A percentile compares a stretch with the other conserved stretches of the same genome.
These are phyloP conservation scores for Chaetomium sp. DNA, from an alignment of 2,329 filamentous ascomycete species.

Conservation along the genomic window DNA sequence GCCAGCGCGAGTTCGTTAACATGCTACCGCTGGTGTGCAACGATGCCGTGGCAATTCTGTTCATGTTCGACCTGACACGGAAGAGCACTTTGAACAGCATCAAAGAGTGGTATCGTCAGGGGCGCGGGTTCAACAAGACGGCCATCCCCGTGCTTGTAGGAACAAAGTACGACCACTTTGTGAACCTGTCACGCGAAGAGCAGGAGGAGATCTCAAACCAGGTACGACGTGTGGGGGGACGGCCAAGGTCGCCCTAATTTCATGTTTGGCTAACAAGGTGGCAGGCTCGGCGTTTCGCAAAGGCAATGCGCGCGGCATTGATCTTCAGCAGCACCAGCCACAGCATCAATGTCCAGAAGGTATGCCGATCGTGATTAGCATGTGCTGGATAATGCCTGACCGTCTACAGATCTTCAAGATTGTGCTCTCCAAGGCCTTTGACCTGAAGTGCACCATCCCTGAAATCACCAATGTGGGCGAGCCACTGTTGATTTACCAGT, in stretches of 20 bases:
- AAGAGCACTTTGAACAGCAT: constrained; percentile 99
- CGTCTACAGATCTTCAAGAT: constrained; percentile 94
- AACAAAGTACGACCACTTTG: constrained; percentile 99
- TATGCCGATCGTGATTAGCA: constrained; percentile 43
- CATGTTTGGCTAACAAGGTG: constrained; percentile 29
- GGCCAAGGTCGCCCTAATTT: neutral
- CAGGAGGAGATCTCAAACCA: constrained; percentile 98
- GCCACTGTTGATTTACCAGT: constrained; percentile 88
- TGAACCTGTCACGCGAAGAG: constrained; percentile 96
- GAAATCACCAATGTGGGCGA: constrained; percentile 99
- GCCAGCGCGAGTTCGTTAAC: constrained; percentile 98
- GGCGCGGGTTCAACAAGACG: constrained; percentile 98
- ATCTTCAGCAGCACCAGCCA: constrained; percentile 99
- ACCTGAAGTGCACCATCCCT: constrained; percentile 97
- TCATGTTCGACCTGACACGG: constrained; percentile 98
- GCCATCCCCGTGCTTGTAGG: constrained; percentile 98
- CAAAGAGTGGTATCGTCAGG: constrained; percentile 99
- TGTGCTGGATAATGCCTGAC: constrained; percentile 17
- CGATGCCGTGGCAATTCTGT: constrained; percentile 95
- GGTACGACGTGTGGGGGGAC: constrained; percentile 52
- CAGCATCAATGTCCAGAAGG: constrained; percentile 99
- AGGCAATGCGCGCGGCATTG: constrained; percentile 95
- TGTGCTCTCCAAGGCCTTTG: constrained; percentile 96
- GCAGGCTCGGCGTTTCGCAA: constrained; percentile 93
- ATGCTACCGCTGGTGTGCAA: constrained; percentile 99